phyloP scores from a whole-genome alignment of 495 filamentous ascomycete species.

The Xylaria palmicola region DNA sequence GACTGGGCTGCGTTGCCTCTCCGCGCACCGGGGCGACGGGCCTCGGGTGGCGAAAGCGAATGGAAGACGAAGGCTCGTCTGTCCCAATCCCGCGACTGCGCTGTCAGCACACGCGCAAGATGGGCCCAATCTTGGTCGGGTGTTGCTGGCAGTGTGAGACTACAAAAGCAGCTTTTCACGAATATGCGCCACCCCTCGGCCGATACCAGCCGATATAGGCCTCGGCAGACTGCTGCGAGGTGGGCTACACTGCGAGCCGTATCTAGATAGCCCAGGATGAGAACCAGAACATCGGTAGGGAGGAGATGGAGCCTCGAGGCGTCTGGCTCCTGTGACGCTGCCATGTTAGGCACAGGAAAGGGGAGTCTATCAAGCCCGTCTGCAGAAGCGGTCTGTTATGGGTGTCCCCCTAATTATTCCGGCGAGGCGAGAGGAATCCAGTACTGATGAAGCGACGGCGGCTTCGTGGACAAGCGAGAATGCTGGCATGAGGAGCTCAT shows the following conservation, averaged over 20 bases:
- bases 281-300: slow-evolving; percentile 40
- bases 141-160: slow-evolving; percentile 27
- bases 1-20: slow-evolving; percentile 13
- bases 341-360: not conserved
- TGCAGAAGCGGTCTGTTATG: no score
- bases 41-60: slow-evolving; percentile 15
- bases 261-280: slow-evolving; percentile 38
- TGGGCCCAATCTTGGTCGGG: slow-evolving; percentile 31
- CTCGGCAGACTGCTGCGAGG: slow-evolving; percentile 32
- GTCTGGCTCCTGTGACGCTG: not conserved
- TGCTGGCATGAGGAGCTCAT: no score
- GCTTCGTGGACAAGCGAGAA: no score
- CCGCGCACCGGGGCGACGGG: slow-evolving; percentile 5
- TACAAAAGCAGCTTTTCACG: slow-evolving; percentile 37
- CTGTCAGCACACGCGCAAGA: slow-evolving; percentile 39
- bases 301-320: slow-evolving; percentile 24
- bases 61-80: slow-evolving; percentile 35
- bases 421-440: no score
- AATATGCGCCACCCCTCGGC: slow-evolving; percentile 45
- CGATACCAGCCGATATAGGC: slow-evolving; percentile 27
- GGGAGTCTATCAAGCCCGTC: no score
- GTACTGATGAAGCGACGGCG: no score
- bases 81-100: slow-evolving; percentile 47
- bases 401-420: no score
- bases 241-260: slow-evolving; percentile 37